Evolutionary conservation across 352 stramenopile species (phyloP).

Genomic region (Phytophthora vignae): DNA sequence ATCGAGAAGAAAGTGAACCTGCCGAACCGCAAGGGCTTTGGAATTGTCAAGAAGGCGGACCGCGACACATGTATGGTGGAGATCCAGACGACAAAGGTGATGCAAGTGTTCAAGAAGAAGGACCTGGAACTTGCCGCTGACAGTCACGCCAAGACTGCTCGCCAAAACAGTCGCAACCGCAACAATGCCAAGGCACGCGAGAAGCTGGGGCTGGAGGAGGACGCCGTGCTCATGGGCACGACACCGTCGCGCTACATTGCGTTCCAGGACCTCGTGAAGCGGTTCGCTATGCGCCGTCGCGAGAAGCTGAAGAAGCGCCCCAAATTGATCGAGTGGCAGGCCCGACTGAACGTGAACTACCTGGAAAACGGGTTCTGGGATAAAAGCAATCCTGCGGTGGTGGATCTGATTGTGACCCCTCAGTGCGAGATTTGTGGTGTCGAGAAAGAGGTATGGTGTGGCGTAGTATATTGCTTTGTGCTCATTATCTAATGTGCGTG

Average conservation of each 20-base stretch:
- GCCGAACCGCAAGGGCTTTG: constrained; percentile 76
- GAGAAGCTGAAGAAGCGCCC: constrained; percentile 88
- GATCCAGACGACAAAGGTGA: constrained; percentile 68
- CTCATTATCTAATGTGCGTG: constrained; percentile 13
- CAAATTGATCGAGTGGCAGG: constrained; percentile 84
- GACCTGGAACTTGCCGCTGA: constrained; percentile 84
- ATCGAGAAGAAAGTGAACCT: constrained; percentile 88
- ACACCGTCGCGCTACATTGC: constrained; percentile 79
- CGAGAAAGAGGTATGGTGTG: constrained; percentile 76
- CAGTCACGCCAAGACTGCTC: constrained; percentile 55
- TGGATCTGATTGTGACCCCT: constrained; percentile 77
- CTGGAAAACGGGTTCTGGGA: constrained; percentile 65
- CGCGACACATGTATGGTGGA: constrained; percentile 89
- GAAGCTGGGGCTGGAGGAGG: constrained; percentile 73
- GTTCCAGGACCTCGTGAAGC: constrained; percentile 89
- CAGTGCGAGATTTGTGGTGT: constrained; percentile 84
- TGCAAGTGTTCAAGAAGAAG: constrained; percentile 90
- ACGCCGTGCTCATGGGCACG: constrained; percentile 84
- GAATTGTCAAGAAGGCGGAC: constrained; percentile 86
- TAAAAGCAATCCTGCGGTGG: constrained; percentile 56
- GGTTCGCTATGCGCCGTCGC: constrained; percentile 80
- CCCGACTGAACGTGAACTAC: constrained; percentile 71
- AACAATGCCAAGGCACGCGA: constrained; percentile 82
- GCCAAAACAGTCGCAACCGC: constrained; percentile 63
- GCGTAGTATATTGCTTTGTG: constrained; percentile 1